Conservation (phyloP, 2,329 filamentous ascomycete species). For the Claviceps sp. region DNA sequence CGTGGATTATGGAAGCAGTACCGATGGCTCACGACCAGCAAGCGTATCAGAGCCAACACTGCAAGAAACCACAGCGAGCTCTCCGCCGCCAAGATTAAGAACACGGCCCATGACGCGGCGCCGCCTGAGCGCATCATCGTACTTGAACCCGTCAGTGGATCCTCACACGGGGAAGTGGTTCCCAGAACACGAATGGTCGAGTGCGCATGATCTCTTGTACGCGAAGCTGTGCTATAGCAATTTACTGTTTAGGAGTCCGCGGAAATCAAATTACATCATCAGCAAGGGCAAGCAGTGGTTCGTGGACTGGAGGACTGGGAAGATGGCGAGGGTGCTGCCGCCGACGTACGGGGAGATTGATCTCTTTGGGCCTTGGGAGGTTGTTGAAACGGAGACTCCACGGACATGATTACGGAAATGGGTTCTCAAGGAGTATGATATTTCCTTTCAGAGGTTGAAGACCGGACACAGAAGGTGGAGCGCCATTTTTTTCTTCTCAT, state of each 20-base stretch:
- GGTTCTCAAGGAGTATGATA: too few species aligned
- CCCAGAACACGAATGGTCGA: constrained; percentile 40
- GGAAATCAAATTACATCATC: constrained; percentile 45
- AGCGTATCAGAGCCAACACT: not conserved
- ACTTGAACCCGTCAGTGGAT: constrained; percentile 31
- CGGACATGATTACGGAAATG: constrained; percentile 20
- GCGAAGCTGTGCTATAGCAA: constrained; percentile 48
- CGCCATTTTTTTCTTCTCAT: too few species aligned
- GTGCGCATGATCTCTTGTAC: constrained; percentile 43
- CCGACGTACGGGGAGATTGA: constrained; percentile 40
- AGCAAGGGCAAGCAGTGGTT: constrained; percentile 43
- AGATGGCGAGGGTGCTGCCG: constrained; percentile 38
- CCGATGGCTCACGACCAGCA: constrained; percentile 1
- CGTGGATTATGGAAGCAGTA: not conserved
- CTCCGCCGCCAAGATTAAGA: constrained; percentile 11
- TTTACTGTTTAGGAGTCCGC: constrained; percentile 40
- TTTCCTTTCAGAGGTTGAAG: too few species aligned
- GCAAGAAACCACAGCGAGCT: constrained; percentile 8
- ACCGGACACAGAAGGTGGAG: too few species aligned
- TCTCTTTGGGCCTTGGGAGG: constrained; percentile 35
- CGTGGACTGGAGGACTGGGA: constrained; percentile 45
- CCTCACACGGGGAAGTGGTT: constrained; percentile 41
- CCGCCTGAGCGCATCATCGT: constrained; percentile 30
- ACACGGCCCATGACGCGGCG: constrained; percentile 21
- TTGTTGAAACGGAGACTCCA: constrained; percentile 35